Base-by-base conservation (phyloP, 345 rosid species). In the Melaleuca alternifolia region DNA sequence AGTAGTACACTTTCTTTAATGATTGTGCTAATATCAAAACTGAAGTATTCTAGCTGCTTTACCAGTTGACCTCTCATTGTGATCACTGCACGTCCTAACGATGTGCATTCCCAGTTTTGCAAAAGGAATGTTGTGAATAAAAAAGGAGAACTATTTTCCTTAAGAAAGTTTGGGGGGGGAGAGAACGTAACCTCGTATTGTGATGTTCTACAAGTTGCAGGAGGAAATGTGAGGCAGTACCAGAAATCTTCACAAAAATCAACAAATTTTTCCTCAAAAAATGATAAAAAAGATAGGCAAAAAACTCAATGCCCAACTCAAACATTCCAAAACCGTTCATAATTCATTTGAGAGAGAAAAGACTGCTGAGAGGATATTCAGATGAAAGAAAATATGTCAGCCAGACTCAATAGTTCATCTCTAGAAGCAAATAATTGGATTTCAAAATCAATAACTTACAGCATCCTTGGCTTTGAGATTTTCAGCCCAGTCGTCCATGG, bases 401-500 rank as follows among this genome's bases (percentile, higher is more conserved):
- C 4, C 21, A 84, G 48, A 37, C 81, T 33, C 6, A 28, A 44
- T 21, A 83, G 28, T 33, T 82, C 85, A 51, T n/a, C 8, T 54
- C 59, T 23, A 54, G 21, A 65, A 23, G 85, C 20, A 50, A 59
- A 30, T 6, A 28, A 50, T 59, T 46, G 7, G 56, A 51, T 48
- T 15, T 28, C 28, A 54, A 52, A 83, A 26, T n/a, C 76, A 82
- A 41, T 24, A 46, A 90, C 98, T 92, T 89, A 97, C 99, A 21
- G 89, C 94, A 88, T 94, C 97, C 88, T 91, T 91, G 48, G 98
- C 98, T 85, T 88, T 86, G 83, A 97, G 87, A 89, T 90, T 94
- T 77, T 96, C 97, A 1, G 98, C 98, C 98, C 98, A 96, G 76
- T 93, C 98, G 86, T 95, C 93, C 89, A 97, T 44, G 83, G 84